These are phyloP conservation scores for Beta corolliflora DNA, from an alignment of 179 eudicot genomes.

Conservation along the genomic window DNA sequence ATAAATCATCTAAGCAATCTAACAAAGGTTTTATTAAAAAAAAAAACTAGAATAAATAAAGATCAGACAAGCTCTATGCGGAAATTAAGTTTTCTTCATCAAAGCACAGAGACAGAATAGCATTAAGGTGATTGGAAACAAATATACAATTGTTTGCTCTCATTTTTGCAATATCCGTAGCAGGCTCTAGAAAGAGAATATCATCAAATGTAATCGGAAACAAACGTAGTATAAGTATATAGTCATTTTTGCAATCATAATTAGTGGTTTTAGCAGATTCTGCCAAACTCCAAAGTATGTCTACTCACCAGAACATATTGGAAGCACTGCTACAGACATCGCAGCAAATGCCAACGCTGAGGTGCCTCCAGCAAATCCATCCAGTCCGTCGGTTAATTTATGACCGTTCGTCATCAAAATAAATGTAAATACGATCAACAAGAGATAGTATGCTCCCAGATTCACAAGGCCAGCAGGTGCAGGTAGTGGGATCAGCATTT, in stretches of 20 bases:
- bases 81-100: not conserved
- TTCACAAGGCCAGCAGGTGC: conserved; percentile 77
- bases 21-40: not conserved
- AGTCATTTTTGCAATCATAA: not conserved
- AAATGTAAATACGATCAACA: conserved; percentile 67
- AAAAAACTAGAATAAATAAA: not conserved
- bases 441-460: conserved; percentile 57
- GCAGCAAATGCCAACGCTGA: conserved; percentile 90
- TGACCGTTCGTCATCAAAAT: conserved; percentile 75
- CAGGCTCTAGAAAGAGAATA: not conserved
- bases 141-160: not conserved
- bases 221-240: not conserved
- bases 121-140: not conserved
- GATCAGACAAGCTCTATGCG: not conserved
- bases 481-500: conserved; percentile 90
- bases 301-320: conserved; percentile 80
- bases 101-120: not conserved
- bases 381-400: conserved; percentile 67
- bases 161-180: not conserved
- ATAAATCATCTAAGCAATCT: not conserved
- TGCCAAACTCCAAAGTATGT: not conserved
- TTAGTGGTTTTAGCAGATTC: not conserved
- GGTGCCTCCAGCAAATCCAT: conserved; percentile 90
- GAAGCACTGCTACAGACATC: conserved; percentile 92
- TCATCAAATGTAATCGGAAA: not conserved